Percentiles rank a stretch among this genome's conserved stretches.
These are phyloP conservation scores for Daedaleopsis nitida DNA, from an alignment of 768 basidiomycete genomes.

Conservation along the genomic window DNA sequence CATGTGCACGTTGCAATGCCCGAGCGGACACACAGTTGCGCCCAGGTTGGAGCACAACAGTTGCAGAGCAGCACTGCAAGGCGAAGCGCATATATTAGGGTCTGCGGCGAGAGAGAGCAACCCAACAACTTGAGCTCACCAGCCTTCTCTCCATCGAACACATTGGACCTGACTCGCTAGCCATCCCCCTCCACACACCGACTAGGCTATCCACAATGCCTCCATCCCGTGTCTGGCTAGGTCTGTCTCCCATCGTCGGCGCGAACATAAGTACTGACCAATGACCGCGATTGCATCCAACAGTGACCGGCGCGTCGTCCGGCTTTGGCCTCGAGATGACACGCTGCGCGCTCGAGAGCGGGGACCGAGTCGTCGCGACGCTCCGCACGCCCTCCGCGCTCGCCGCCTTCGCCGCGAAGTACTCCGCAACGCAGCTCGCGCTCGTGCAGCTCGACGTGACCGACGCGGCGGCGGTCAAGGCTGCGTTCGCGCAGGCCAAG, in stretches of 20 bases:
- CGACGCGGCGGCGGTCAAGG: constrained; percentile 30
- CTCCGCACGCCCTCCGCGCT: constrained; percentile 41
- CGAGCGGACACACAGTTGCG: too few species aligned
- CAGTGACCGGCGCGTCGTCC: constrained; percentile 44
- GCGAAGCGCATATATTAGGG: too few species aligned
- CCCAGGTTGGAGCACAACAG: too few species aligned
- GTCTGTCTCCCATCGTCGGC: background rate
- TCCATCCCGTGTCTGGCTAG: background rate
- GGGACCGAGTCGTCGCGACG: constrained; percentile 46
- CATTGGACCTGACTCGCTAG: too few species aligned
- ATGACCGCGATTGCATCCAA: background rate
- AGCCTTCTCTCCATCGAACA: too few species aligned
- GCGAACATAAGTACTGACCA: background rate
- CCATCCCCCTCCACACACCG: too few species aligned
- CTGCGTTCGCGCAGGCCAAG: constrained; percentile 37
- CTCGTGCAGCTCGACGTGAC: constrained; percentile 44
- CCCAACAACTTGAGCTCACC: too few species aligned
- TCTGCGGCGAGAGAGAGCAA: too few species aligned
- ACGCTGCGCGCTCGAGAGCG: constrained; percentile 37
- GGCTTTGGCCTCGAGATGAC: constrained; percentile 41
- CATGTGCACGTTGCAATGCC: too few species aligned
- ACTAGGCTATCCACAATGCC: background rate
- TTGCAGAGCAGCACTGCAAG: too few species aligned
- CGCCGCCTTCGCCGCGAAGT: constrained; percentile 29
- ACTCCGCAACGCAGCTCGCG: constrained; percentile 36